Percentiles rank a stretch among this genome's conserved stretches.
These are phyloP conservation scores for Penicillium sp. DNA, from an alignment of 2,329 filamentous ascomycete species.

Conservation along the genomic window DNA sequence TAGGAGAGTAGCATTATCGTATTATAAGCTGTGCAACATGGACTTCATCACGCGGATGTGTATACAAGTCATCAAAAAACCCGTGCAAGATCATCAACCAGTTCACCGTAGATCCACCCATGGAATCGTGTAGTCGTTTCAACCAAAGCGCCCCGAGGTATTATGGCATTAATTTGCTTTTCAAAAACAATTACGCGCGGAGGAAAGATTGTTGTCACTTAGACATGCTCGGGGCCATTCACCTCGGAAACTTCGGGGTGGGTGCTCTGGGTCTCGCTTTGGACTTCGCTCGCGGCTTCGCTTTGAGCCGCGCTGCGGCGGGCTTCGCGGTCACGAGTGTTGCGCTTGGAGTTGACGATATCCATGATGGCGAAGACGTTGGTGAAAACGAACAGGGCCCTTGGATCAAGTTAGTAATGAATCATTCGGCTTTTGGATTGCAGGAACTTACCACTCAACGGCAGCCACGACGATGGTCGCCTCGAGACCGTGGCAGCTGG, in stretches of 20 bases:
- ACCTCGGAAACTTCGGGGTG: conserved; percentile 10
- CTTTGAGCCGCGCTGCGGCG: neutral
- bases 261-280: neutral
- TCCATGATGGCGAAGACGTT: conserved; percentile 23
- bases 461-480: conserved; percentile 22
- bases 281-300: neutral
- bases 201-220: neutral
- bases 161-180: neutral
- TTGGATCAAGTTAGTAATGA: conserved; percentile 3
- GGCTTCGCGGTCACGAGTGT: conserved; percentile 9
- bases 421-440: neutral
- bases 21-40: neutral
- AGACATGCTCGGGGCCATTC: conserved; percentile 4
- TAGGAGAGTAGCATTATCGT: conserved; percentile 2
- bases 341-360: conserved; percentile 18
- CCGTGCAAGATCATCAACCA: neutral
- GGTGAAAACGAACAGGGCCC: conserved; percentile 24
- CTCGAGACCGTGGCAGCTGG: conserved; percentile 22
- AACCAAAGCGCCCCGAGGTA: neutral
- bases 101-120: neutral
- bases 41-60: neutral
- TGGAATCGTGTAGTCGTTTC: conserved; percentile 3
- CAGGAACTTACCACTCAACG: conserved; percentile 21
- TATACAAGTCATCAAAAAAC: neutral
- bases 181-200: neutral